Evolutionary conservation across 495 filamentous ascomycete species (phyloP).

Genomic region (Neurospora sp.): DNA sequence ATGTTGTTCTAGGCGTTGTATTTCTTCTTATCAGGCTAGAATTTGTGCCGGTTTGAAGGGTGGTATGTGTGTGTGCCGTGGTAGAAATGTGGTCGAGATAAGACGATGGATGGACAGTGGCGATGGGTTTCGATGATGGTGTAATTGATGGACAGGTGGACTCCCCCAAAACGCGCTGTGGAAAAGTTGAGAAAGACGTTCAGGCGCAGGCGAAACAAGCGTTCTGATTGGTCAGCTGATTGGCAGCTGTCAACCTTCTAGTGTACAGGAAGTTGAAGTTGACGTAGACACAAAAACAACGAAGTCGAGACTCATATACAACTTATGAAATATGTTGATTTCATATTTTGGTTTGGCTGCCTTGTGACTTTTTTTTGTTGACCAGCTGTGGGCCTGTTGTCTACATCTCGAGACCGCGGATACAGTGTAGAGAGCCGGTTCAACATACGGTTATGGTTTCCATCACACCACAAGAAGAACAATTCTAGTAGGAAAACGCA

Average conservation of each 20-base stretch:
- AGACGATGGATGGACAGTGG: neutral
- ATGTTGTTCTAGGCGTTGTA: conserved; percentile 19
- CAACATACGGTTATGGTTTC: neutral
- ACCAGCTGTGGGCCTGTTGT: neutral
- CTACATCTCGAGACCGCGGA: neutral
- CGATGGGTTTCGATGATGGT: neutral
- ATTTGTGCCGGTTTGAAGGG: neutral
- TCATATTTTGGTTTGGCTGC: neutral
- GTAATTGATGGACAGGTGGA: neutral
- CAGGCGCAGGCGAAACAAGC: neutral
- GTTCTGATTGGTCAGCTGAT: neutral
- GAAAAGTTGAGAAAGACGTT: neutral
- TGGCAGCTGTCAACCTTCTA: neutral
- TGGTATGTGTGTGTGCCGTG: neutral
- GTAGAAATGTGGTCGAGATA: neutral
- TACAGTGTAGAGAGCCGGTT: neutral
- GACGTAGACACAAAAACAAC: neutral
- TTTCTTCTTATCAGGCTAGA: neutral
- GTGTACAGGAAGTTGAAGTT: neutral
- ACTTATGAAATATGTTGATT: neutral
- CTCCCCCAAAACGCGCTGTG: neutral
- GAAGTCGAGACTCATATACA: neutral
- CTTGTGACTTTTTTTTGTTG: neutral
- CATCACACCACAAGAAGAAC: neutral
- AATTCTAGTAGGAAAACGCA: too few species aligned